Conservation (phyloP, 2,329 filamentous ascomycete species). For the Verticillium nubilum region DNA sequence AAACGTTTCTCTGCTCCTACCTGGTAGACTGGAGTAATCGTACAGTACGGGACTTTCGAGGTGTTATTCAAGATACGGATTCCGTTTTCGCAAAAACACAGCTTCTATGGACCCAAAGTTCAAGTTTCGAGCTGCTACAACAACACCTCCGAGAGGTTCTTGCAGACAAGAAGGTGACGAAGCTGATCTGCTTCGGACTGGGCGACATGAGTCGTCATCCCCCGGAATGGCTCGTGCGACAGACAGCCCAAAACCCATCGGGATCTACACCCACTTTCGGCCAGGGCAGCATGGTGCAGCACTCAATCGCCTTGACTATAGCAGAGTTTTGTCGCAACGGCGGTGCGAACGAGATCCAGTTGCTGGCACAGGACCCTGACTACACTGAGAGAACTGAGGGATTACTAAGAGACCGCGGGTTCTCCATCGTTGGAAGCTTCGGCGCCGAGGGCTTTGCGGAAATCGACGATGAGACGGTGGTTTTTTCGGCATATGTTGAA, state of each 20-base stretch:
- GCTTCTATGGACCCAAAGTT: not conserved
- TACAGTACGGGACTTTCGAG: not conserved
- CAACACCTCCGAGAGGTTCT: not conserved
- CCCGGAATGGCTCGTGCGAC: no score
- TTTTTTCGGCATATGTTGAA: slow-evolving; percentile 26
- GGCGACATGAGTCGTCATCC: not conserved
- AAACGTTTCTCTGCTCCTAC: not conserved
- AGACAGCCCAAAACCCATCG: not conserved
- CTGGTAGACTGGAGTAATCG: not conserved
- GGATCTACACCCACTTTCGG: not conserved
- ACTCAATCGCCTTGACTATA: not conserved
- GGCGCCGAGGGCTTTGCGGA: slow-evolving; percentile 27
- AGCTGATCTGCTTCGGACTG: not conserved
- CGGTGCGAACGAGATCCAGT: not conserved
- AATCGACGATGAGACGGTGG: slow-evolving; percentile 27
- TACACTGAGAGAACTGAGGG: slow-evolving; percentile 1
- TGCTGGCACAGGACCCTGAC: slow-evolving; percentile 2
- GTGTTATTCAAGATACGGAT: not conserved
- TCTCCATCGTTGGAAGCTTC: slow-evolving; percentile 17
- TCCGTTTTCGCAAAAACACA: not conserved
- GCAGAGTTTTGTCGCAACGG: not conserved
- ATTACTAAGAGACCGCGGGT: slow-evolving; percentile 14
- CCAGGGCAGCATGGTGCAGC: not conserved
- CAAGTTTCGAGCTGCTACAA: not conserved
- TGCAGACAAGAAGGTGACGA: not conserved